phyloP scores from a whole-genome alignment of 78 protist genomes.

The Dictyostelium brefeldianum region DNA sequence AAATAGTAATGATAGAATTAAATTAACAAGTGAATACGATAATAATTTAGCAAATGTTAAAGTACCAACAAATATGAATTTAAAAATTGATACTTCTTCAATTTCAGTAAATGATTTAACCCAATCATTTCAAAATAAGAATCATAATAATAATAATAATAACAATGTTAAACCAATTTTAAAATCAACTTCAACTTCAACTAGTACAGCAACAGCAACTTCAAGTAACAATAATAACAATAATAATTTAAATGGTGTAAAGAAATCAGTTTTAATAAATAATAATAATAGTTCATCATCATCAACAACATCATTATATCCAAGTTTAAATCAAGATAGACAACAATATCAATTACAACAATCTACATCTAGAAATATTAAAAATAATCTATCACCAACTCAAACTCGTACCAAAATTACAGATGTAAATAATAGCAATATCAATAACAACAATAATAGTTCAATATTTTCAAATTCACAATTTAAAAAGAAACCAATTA shows the following conservation, averaged over 20 bases:
- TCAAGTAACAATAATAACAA: not conserved
- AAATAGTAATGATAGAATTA: not conserved
- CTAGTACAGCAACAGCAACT: not conserved
- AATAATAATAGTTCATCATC: not conserved
- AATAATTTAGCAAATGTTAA: constrained; percentile 2
- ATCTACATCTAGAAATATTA: constrained; percentile 19
- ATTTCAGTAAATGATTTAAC: constrained; percentile 18
- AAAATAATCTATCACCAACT: constrained; percentile 37
- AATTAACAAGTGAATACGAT: not conserved
- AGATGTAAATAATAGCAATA: no score
- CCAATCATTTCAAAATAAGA: not conserved
- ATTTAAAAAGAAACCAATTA: not conserved
- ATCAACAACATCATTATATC: not conserved
- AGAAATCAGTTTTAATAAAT: not conserved
- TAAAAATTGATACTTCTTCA: not conserved
- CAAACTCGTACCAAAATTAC: constrained; percentile 9
- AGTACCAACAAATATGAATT: not conserved
- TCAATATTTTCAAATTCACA: not conserved
- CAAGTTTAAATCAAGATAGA: constrained; percentile 19
- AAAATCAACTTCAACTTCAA: not conserved
- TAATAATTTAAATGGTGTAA: not conserved
- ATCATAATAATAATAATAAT: not conserved
- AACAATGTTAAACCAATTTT: constrained; percentile 12
- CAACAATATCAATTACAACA: not conserved
- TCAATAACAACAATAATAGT: not conserved